These are phyloP conservation scores for Aspergillus udagawae DNA, from an alignment of 2,329 filamentous ascomycete genomes.

Conservation along the genomic window DNA sequence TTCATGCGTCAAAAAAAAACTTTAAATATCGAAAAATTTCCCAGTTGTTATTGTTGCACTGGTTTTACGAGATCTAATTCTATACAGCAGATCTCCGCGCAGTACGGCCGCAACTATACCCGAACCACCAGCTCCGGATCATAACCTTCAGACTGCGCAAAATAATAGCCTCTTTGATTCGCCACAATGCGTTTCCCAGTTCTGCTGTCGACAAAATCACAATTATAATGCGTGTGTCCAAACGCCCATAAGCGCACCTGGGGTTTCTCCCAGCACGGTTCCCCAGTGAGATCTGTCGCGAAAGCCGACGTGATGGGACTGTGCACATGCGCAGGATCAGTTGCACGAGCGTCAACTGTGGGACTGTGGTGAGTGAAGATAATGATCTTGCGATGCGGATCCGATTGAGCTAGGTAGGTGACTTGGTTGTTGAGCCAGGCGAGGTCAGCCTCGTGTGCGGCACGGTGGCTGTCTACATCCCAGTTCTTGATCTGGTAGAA, in stretches of 20 bases:
- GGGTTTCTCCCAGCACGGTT: slow-evolving; percentile 37
- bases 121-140: slow-evolving; percentile 26
- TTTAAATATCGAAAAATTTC: neutral
- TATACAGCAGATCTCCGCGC: too few relatives aligned
- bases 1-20: neutral
- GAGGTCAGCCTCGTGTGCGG: slow-evolving; percentile 31
- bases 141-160: slow-evolving; percentile 35
- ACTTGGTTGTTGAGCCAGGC: slow-evolving; percentile 40
- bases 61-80: neutral
- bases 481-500: slow-evolving; percentile 47
- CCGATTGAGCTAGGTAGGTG: slow-evolving; percentile 19
- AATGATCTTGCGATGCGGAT: slow-evolving; percentile 34
- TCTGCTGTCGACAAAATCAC: slow-evolving; percentile 32
- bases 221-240: slow-evolving; percentile 49
- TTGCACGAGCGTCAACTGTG: slow-evolving; percentile 18
- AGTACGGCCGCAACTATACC: slow-evolving; percentile 5
- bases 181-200: slow-evolving; percentile 34
- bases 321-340: slow-evolving; percentile 29
- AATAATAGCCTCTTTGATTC: slow-evolving; percentile 43
- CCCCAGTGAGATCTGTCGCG: slow-evolving; percentile 37
- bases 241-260: slow-evolving; percentile 45
- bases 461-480: slow-evolving; percentile 29
- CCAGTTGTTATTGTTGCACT: neutral
- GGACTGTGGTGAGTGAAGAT: slow-evolving; percentile 41
- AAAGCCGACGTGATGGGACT: slow-evolving; percentile 38